Evolutionary conservation across 202 grass and related monocot species (phyloP), one percentile per base, ranked within the genome.

Genomic region (Alloteropsis angusta): DNA sequence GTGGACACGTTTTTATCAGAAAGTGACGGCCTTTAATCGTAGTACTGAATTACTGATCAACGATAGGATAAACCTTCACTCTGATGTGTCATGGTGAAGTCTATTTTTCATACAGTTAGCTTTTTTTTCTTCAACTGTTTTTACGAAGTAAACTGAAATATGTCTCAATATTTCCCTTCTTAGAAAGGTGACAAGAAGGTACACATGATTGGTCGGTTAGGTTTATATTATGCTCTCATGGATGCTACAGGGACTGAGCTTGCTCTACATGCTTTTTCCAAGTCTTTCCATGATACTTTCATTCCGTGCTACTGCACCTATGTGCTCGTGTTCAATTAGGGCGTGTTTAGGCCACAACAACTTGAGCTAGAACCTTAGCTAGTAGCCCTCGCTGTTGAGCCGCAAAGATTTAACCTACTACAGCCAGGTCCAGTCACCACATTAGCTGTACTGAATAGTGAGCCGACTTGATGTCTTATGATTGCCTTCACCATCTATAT

Each of bases 391-490:
- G 39, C 58, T 74, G 60, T 79, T 66, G 82, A n/a, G 65, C 19
- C 1, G 68, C 79, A 79, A 85, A 65, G 47, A 57, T 79, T 50
- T 38, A 79, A 57, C 74, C 46, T 45, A 46, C 34, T 5, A 50
- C 65, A 64, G 37, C 12, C 9, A 28, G 54, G 15, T 67, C 59
- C 39, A 59, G 13, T 66, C 48, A 36, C 67, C 19, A 59, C 26
- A 57, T 45, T 47, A 80, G 58, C 68, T 80, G 39, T 59, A 48
- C 54, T 16, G 30, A 65, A 65, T 17, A 72, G 75, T 46, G 55
- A 57, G 26, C 68, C 9, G 12, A 57, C 38, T 46, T 57, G 25
- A 19, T 67, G 56, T 28, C 46, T 41, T 9, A 47, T 60, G 26
- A 52, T 80, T 82, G 50, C 63, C 6, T 77, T 68, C 60, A 28